A percentile compares a stretch with the other conserved stretches of the same genome.
These are phyloP conservation scores for Aspergillus ochraceoroseus DNA, from an alignment of 2,329 filamentous ascomycete genomes.

Conservation along the genomic window DNA sequence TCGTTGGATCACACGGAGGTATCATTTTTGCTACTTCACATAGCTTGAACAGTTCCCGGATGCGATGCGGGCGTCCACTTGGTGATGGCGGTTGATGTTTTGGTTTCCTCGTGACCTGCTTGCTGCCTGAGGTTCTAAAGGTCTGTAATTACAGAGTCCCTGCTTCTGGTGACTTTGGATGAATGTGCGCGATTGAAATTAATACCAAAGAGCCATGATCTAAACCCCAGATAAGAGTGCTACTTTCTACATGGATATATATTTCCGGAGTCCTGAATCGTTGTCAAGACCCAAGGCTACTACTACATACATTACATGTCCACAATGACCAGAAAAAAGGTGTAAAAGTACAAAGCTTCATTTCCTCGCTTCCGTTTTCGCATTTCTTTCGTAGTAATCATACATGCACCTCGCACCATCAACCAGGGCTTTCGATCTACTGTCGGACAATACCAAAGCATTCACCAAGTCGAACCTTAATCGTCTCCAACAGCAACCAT, in stretches of 20 bases:
- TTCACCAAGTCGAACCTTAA: conserved; percentile 8
- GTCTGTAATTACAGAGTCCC: too few relatives aligned
- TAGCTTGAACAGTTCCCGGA: not conserved
- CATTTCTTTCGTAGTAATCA: conserved; percentile 38
- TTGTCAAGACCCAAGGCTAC: too few relatives aligned
- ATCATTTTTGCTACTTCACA: conserved; percentile 33
- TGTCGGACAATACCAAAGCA: conserved; percentile 4
- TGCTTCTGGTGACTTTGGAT: too few relatives aligned
- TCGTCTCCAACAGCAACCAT: not conserved
- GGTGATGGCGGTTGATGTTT: not conserved
- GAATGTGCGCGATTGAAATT: too few relatives aligned
- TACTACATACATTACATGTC: too few relatives aligned
- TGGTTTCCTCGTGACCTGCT: not conserved
- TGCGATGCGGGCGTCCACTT: not conserved
- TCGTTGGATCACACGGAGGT: conserved; percentile 38
- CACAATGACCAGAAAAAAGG: not conserved
- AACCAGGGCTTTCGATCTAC: conserved; percentile 4
- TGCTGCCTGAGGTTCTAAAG: not conserved
- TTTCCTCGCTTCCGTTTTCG: conserved; percentile 31
- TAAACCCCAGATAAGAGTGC: too few relatives aligned
- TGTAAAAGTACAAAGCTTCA: conserved; percentile 22
- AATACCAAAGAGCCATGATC: too few relatives aligned
- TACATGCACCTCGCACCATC: conserved; percentile 26
- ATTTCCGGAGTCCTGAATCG: too few relatives aligned
- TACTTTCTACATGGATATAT: too few relatives aligned